Evolutionary conservation across 1,284 basidiomycete species (phyloP).

Genomic region (Tilletia horrida): DNA sequence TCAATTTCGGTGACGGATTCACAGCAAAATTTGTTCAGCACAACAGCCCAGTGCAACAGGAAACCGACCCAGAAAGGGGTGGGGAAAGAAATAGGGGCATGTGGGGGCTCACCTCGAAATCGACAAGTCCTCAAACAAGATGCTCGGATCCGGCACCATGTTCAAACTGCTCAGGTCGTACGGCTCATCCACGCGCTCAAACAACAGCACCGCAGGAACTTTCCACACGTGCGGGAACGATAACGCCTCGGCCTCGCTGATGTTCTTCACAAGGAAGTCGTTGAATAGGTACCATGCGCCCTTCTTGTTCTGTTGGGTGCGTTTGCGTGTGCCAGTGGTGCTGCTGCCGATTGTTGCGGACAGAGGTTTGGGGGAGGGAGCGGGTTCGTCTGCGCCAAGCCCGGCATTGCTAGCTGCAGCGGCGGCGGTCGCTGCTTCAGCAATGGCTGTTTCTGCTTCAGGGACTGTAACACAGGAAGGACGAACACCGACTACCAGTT

Average conservation of each 20-base stretch:
- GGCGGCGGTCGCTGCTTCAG: not conserved
- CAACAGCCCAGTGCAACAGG: too few species aligned
- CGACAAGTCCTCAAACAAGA: slow-evolving; percentile 80
- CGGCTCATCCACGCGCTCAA: slow-evolving; percentile 70
- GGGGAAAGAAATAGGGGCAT: not conserved
- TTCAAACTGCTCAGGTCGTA: slow-evolving; percentile 70
- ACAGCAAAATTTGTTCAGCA: slow-evolving; percentile 10
- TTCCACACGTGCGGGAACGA: slow-evolving; percentile 85
- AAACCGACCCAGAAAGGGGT: not conserved
- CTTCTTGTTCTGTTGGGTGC: slow-evolving; percentile 2
- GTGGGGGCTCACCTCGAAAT: slow-evolving; percentile 60
- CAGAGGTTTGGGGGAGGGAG: too few species aligned
- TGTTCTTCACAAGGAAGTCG: slow-evolving; percentile 84
- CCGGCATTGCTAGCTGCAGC: not conserved
- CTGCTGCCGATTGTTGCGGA: too few species aligned
- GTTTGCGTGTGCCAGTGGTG: too few species aligned
- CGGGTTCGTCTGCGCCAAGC: too few species aligned
- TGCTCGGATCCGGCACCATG: slow-evolving; percentile 56
- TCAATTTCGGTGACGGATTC: too few species aligned
- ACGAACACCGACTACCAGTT: too few species aligned
- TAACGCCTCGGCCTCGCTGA: slow-evolving; percentile 79
- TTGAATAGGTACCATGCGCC: slow-evolving; percentile 93
- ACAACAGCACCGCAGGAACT: slow-evolving; percentile 83
- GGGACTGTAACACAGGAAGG: slow-evolving; percentile 11
- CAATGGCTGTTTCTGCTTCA: not conserved